Conservation (phyloP, 139 green algal species). For the Tetratostichococcus sp. region DNA sequence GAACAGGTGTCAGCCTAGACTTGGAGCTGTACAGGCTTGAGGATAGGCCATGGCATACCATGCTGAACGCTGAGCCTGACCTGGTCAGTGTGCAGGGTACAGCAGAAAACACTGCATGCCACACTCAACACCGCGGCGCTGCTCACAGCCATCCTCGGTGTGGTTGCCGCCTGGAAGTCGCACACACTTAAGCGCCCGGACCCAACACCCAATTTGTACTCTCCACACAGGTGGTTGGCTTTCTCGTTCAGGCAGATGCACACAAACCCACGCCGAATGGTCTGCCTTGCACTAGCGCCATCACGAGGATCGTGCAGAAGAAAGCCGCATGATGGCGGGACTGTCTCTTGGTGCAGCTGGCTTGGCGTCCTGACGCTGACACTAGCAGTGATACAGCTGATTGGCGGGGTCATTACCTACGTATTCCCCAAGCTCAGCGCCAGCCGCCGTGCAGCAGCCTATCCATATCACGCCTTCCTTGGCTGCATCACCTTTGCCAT, state of each 20-base stretch:
- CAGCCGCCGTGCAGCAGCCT: neutral
- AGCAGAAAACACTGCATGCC: slow-evolving; percentile 49
- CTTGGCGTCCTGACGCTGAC: neutral
- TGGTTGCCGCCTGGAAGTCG: slow-evolving; percentile 41
- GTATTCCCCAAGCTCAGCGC: slow-evolving; percentile 21
- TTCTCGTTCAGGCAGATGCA: slow-evolving; percentile 16
- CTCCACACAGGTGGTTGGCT: slow-evolving; percentile 37
- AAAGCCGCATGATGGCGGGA: slow-evolving; percentile 29
- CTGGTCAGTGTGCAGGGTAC: slow-evolving; percentile 19
- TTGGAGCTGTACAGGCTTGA: neutral
- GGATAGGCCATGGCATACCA: neutral
- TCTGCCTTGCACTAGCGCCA: too few species aligned
- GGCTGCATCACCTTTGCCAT: slow-evolving; percentile 6
- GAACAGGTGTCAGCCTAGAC: too few species aligned
- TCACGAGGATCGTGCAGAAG: too few species aligned
- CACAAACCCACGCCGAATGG: too few species aligned
- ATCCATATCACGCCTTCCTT: slow-evolving; percentile 25
- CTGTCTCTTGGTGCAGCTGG: neutral
- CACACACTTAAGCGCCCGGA: slow-evolving; percentile 55
- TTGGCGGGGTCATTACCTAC: slow-evolving; percentile 10
- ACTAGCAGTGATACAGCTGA: slow-evolving; percentile 16
- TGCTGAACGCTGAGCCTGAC: too few species aligned
- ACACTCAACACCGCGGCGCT: slow-evolving; percentile 28
- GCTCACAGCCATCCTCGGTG: slow-evolving; percentile 13
- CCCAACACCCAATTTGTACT: slow-evolving; percentile 57